Conservation (phyloP, 148 eudicot genomes). For the Rhododendron ovatum region DNA sequence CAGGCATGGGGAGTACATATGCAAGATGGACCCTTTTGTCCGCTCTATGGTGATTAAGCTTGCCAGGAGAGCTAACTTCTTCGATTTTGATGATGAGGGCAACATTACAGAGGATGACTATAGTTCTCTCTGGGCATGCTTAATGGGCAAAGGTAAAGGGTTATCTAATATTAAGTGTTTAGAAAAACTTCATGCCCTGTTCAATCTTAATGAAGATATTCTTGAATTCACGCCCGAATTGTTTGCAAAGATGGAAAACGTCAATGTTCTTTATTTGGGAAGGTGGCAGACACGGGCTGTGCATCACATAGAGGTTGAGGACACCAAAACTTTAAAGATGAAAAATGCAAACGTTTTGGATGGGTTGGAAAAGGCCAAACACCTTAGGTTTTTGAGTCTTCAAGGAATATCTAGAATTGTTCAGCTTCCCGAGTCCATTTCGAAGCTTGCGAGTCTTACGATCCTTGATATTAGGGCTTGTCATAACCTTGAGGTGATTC, state of each 20-base stretch:
- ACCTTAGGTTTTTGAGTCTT: conserved; percentile 39
- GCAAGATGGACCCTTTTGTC: conserved; percentile 30
- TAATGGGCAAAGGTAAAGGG: conserved; percentile 1
- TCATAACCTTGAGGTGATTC: conserved; percentile 39
- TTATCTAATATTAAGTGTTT: background rate
- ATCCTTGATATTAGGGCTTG: conserved; percentile 49
- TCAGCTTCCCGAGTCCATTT: conserved; percentile 30
- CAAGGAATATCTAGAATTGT: conserved; percentile 46
- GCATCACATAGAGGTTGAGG: conserved; percentile 43
- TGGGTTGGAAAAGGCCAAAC: conserved; percentile 16
- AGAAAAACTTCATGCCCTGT: conserved; percentile 20
- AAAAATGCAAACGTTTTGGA: conserved; percentile 21
- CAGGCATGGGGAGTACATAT: conserved; percentile 8
- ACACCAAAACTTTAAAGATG: conserved; percentile 6
- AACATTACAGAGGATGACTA: background rate
- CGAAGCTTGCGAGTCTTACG: conserved; percentile 23
- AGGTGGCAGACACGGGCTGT: conserved; percentile 32
- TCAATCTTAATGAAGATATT: conserved; percentile 30
- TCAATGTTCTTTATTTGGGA: conserved; percentile 42
- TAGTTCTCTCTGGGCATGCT: conserved; percentile 19
- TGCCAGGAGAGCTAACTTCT: conserved; percentile 19
- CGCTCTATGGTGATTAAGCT: conserved; percentile 19
- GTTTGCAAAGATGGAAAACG: conserved; percentile 33
- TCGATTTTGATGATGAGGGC: conserved; percentile 16
- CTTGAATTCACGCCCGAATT: conserved; percentile 28